Evolutionary conservation across 768 basidiomycete genomes (phyloP).

Genomic region (Lactarius sp.): DNA sequence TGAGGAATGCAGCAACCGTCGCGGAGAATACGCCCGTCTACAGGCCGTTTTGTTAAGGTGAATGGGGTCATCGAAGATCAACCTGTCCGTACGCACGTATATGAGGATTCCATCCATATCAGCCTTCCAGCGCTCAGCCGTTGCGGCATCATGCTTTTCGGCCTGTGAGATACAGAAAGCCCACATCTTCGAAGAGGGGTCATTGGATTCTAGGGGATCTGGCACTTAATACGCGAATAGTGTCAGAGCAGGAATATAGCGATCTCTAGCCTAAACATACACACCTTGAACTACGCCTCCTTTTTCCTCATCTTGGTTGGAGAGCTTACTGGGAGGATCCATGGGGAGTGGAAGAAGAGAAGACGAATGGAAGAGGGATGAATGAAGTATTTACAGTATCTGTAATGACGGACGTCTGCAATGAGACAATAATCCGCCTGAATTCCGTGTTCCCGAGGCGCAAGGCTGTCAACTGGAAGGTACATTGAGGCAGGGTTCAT

Average conservation of each 20-base stretch:
- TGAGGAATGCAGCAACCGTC: slow-evolving; percentile 22
- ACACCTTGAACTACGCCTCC: background rate
- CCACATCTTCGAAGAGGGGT: too few relatives aligned
- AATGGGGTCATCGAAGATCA: background rate
- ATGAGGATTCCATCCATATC: too few relatives aligned
- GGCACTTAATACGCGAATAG: too few relatives aligned
- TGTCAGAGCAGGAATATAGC: too few relatives aligned
- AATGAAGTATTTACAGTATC: background rate
- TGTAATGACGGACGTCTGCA: background rate
- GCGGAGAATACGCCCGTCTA: slow-evolving; percentile 24
- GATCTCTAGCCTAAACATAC: too few relatives aligned
- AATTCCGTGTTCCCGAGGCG: too few relatives aligned
- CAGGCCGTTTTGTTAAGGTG: background rate
- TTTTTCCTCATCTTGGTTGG: slow-evolving; percentile 4
- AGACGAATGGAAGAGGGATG: background rate
- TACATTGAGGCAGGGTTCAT: too few relatives aligned
- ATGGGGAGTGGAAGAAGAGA: background rate
- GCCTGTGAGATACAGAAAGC: too few relatives aligned
- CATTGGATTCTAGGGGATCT: background rate
- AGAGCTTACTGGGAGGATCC: background rate
- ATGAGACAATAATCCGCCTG: background rate
- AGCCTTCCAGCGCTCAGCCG: too few relatives aligned
- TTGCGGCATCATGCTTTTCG: too few relatives aligned
- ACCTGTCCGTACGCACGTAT: too few relatives aligned
- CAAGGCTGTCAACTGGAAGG: too few relatives aligned